Evolutionary conservation across 2,329 filamentous ascomycete genomes (phyloP).

Genomic region (Purpureocillium lavendulum): DNA sequence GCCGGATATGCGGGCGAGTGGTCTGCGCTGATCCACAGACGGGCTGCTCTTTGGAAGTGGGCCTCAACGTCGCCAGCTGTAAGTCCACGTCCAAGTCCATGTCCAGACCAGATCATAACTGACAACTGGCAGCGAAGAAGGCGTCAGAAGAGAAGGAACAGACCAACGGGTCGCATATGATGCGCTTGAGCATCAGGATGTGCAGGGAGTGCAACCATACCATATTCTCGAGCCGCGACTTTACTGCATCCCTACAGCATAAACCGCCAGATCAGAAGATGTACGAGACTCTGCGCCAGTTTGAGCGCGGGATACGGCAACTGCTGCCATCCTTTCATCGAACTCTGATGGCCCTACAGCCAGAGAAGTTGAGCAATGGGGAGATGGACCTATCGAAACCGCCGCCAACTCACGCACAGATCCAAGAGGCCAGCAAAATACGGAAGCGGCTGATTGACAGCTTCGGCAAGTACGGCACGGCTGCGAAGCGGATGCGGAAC

Average conservation of each 20-base stretch:
- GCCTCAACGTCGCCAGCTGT: conserved; percentile 61
- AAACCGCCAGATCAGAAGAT: conserved; percentile 69
- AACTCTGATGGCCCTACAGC: conserved; percentile 62
- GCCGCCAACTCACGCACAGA: conserved; percentile 53
- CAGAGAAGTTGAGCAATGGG: conserved; percentile 29
- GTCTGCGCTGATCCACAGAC: conserved; percentile 86
- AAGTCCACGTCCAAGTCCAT: conserved; percentile 11
- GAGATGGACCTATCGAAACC: conserved; percentile 29
- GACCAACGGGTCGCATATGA: conserved; percentile 28
- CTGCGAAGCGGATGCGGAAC: conserved; percentile 73
- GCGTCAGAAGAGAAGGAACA: conserved; percentile 33
- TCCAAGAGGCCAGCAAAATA: conserved; percentile 79
- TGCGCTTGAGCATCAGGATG: conserved; percentile 79
- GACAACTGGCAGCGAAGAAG: conserved; percentile 8
- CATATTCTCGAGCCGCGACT: conserved; percentile 63
- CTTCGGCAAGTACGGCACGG: conserved; percentile 79
- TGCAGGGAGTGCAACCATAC: conserved; percentile 75
- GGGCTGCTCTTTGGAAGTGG: conserved; percentile 75
- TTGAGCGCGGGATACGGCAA: conserved; percentile 76
- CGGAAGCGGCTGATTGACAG: conserved; percentile 84
- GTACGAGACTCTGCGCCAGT: conserved; percentile 77
- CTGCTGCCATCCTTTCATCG: conserved; percentile 80
- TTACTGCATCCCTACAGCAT: conserved; percentile 57
- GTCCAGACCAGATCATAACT: neutral
- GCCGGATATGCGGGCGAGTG: conserved; percentile 84